Base-by-base conservation (phyloP, 352 stramenopile species). In the Sclerospora graminicola region DNA sequence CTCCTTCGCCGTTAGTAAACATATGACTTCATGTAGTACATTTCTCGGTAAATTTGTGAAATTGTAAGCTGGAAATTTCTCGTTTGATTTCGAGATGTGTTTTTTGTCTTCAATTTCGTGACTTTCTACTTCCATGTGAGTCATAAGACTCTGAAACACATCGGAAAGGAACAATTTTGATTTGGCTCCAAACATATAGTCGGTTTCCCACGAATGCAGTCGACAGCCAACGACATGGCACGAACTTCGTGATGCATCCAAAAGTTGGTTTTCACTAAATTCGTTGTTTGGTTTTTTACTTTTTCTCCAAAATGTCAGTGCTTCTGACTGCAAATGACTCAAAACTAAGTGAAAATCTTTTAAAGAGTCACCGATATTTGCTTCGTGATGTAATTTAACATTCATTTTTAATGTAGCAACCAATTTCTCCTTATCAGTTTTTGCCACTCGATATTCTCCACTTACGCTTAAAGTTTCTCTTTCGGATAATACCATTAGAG, bases 191-290 rank as follows among this genome's bases (percentile, higher is more conserved):
- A 32, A 31, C 7, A 33, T 13, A 3, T 28, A 15, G 8, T 41
- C 30, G 0, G 55, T 47, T 16, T 54, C 28, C 36, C 48, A 44
- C 26, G 38, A 45, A 27, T 88, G 76, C 46, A 85, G 31, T 40
- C 64, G 54, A 41, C 76, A 88, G 20, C 72, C 72, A 0, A 85
- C 50, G 18, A 88, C 76, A 45, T 88, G 76, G 51, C 76, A 88
- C 21, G 47, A 56, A 40, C 57, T 88, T 31, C 45, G 44, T 36
- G 35, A 57, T 6, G 68, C 72, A 1, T 54, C 51, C 21, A 26
- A 26, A 6, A 80, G 15, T 11, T 35, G 39, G 4, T 52, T 26
- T 4, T 45, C 27, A 20, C 36, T 19, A 1, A 23, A 31, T 35
- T 59, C 18, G 9, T 24, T 18, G 26, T 41, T 26, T 10, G 30